Evolutionary conservation across 2,329 filamentous ascomycete species (phyloP).

Genomic region (Colletotrichum tanaceti): DNA sequence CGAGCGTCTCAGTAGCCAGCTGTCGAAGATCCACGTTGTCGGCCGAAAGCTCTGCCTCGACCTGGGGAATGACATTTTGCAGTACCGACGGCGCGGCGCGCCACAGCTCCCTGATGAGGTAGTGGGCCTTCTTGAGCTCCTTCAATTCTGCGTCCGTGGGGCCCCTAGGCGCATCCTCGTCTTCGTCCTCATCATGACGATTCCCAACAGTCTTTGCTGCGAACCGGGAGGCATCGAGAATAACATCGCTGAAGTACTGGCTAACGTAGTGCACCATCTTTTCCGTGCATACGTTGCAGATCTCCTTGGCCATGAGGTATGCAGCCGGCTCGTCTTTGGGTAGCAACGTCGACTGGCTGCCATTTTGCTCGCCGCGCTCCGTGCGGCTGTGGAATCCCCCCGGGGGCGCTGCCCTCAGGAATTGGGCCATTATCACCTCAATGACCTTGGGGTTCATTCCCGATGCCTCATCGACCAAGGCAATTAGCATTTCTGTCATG

Average conservation of each 20-base stretch:
- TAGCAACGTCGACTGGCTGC: conserved; percentile 84
- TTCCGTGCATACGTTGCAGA: conserved; percentile 89
- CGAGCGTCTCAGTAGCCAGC: conserved; percentile 91
- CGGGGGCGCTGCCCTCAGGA: conserved; percentile 85
- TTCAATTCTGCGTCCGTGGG: conserved; percentile 86
- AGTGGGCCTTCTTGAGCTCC: conserved; percentile 90
- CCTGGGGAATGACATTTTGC: conserved; percentile 91
- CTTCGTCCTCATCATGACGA: conserved; percentile 71
- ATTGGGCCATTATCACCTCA: conserved; percentile 95
- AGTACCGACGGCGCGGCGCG: conserved; percentile 88
- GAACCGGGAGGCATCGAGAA: conserved; percentile 83
- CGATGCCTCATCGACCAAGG: conserved; percentile 86
- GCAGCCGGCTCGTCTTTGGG: conserved; percentile 89
- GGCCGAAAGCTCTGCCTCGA: conserved; percentile 90
- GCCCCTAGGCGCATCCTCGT: conserved; percentile 68
- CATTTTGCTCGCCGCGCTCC: conserved; percentile 68
- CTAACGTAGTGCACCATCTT: conserved; percentile 96
- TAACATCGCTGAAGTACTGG: conserved; percentile 97
- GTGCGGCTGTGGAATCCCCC: conserved; percentile 64
- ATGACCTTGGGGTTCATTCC: conserved; percentile 84
- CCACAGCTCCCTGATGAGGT: conserved; percentile 92
- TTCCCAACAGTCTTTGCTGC: conserved; percentile 66
- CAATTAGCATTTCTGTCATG: conserved; percentile 86
- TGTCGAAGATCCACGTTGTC: conserved; percentile 89
- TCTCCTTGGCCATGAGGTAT: conserved; percentile 95